Evolutionary conservation across 345 rosid genomes (phyloP), one percentile per base, ranked within the genome.

Genomic region (Bruguiera sexangula): DNA sequence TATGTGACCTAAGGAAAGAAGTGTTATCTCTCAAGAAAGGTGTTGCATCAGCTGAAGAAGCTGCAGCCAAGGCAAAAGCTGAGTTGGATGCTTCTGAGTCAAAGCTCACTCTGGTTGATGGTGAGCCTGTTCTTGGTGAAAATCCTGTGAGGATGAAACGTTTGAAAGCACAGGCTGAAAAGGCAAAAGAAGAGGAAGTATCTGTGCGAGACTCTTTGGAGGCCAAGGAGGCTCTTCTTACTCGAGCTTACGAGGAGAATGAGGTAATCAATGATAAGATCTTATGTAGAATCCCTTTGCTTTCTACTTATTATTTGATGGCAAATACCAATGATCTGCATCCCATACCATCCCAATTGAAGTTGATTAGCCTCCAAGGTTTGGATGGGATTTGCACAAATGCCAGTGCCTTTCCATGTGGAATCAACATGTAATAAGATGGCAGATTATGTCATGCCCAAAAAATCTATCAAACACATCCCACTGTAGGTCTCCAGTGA

Each of bases 51-150:
- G 97, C 90, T 69, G 94, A 95, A 80, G 89, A 84, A 81, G 85
- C 89, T 78, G 87, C 90, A 57, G 82, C 84, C 34, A 87, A 78
- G 75, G 90, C 89, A 69, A 82, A 87, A 80, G 85, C 76, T 61
- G 98, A 87, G 69, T 75, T 95, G 71, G 96, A 87, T 73, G 81
- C 83, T 65, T 88, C 94, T 30, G 98, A 90, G 83, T 86, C 88
- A 59, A 95, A 85, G 86, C 92, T 92, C 71, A 69, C 90, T 31
- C 78, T 92, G 61, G 86, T 90, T 53, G 96, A 85, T 31, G 99
- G 99, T 80, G 89, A 90, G 75, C 98, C 99, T 29, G 90, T 91
- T 59, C 86, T 92, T 59, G 98, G 98, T 69, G 99, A 88, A 26
- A 92, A 87, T 66, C 97, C 98, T 65, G 91, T 64, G 0, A 89